Conservation (phyloP, 768 basidiomycete species). For the Lentinus tigrinus region DNA sequence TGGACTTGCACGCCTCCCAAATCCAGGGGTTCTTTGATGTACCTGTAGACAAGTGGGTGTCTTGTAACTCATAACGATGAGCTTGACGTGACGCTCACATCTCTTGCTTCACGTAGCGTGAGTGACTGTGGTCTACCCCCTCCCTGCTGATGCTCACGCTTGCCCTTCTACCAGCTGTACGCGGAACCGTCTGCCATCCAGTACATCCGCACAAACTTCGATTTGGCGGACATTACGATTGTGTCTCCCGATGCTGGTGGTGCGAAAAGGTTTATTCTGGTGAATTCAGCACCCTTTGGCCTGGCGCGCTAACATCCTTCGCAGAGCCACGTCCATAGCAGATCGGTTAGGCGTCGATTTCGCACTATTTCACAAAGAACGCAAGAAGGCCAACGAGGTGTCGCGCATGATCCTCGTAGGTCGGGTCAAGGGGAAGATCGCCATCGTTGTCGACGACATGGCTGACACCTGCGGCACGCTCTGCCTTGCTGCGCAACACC, state of each 20-base stretch:
- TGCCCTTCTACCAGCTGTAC: constrained; percentile 58
- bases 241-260: constrained; percentile 98
- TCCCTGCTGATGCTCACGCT: not conserved
- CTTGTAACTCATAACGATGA: constrained; percentile 14
- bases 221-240: constrained; percentile 82
- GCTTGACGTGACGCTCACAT: not conserved
- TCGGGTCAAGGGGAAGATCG: constrained; percentile 86
- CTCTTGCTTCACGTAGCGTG: constrained; percentile 39
- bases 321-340: constrained; percentile 94
- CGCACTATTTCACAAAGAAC: constrained; percentile 98
- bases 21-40: constrained; percentile 99
- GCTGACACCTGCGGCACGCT: constrained; percentile 96
- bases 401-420: constrained; percentile 96
- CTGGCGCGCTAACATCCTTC: not conserved
- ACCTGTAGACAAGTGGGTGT: constrained; percentile 95
- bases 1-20: constrained; percentile 98
- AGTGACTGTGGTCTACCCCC: constrained; percentile 30
- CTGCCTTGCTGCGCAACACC: constrained; percentile 84
- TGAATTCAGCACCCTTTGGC: not conserved
- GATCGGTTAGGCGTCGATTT: constrained; percentile 96
- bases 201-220: constrained; percentile 92
- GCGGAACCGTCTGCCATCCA: constrained; percentile 94
- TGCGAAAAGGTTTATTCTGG: constrained; percentile 77
- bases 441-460: constrained; percentile 98
- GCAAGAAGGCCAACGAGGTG: constrained; percentile 93